Conservation (phyloP, 2,329 filamentous ascomycete species). For the Sporothrix inflata region DNA sequence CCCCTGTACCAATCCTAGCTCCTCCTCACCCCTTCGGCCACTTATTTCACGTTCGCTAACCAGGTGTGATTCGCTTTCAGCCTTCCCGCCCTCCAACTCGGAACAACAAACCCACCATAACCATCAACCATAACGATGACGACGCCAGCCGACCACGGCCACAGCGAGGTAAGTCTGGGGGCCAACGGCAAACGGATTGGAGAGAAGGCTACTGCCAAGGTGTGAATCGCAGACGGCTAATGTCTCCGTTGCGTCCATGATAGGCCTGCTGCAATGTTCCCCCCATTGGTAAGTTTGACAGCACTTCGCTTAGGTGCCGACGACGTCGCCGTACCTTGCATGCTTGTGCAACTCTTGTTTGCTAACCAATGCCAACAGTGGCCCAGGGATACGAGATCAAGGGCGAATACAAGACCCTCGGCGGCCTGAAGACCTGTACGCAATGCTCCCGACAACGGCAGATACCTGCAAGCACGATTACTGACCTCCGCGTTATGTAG, state of each 20-base stretch:
- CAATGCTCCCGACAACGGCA: slow-evolving; percentile 35
- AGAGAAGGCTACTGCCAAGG: background rate
- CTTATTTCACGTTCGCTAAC: background rate
- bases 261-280: slow-evolving; percentile 50
- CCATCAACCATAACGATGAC: slow-evolving; percentile 39
- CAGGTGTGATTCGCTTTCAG: background rate
- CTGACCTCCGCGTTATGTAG: slow-evolving; percentile 35
- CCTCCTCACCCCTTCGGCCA: background rate
- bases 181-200: background rate
- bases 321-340: background rate
- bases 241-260: slow-evolving; percentile 12
- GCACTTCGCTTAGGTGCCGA: background rate
- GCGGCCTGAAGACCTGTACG: slow-evolving; percentile 50
- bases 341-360: background rate
- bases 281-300: slow-evolving; percentile 42
- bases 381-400: slow-evolving; percentile 48
- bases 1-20: background rate
- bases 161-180: slow-evolving; percentile 33
- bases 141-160: slow-evolving; percentile 43
- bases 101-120: too few species aligned
- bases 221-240: background rate
- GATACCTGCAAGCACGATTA: background rate
- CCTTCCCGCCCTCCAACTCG: background rate
- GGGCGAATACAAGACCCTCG: slow-evolving; percentile 51
- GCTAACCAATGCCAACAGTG: slow-evolving; percentile 35